Evolutionary conservation across 345 rosid genomes (phyloP), one percentile per base, ranked within the genome.

Genomic region (Triadica sebifera): DNA sequence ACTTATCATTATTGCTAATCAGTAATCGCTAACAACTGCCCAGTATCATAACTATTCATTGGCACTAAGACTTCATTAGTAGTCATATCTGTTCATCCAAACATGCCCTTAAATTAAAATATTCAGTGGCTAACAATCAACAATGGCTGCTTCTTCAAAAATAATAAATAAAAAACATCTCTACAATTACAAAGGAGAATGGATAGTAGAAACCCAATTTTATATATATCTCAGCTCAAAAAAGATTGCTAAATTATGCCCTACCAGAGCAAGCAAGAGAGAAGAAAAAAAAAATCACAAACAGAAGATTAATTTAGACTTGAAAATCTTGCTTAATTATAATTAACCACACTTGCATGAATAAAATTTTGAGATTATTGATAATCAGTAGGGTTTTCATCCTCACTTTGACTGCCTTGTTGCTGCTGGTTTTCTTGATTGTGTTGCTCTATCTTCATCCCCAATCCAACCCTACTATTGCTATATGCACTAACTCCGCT

Each of bases 371-470:
- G 19, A 43, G 37, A 56, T 69, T 77, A 80, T 53, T 80, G 84
- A 29, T 85, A 82, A 74, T 71, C 73, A 65, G 45, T 69, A 72
- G 85, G 86, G 49, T 86, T 85, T 67, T 86, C 87, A 75, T 85
- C 89, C 74, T 82, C 87, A 71, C 85, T 83, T 50, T 82, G 87
- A 79, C 85, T 74, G 53, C 76, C 77, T 73, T 83, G 81, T 34
- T 67, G 75, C 22, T 82, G 92, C 22, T 82, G 92, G 78, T 77
- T 83, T 61, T 82, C 84, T 53, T 70, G 83, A 50, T 58, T 81
- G 22, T 70, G 79, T 22, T 87, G 89, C 55, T 87, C 89, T 60
- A 88, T 77, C 64, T 86, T 84, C 93, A 91, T 89, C 8, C 83
- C 93, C 69, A 88, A 80, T 73, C 87, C 87, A 51, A 73, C 80